A percentile compares a stretch with the other conserved stretches of the same genome.
phyloP scores from a whole-genome alignment of 495 filamentous ascomycete genomes.

The Hypoxylon intermedium region DNA sequence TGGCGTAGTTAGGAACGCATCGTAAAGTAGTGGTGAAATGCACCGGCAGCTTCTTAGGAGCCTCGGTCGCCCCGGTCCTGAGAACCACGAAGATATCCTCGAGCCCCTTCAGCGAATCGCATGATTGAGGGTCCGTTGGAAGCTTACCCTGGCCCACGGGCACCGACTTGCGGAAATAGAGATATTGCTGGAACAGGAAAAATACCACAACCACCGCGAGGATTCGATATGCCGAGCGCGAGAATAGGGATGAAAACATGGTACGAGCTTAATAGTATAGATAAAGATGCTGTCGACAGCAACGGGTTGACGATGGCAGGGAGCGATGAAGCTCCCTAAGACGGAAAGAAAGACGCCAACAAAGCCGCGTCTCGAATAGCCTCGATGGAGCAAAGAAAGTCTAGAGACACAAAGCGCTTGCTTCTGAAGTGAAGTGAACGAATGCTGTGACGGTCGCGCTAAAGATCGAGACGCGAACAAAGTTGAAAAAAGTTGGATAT shows the following conservation, averaged over 20 bases:
- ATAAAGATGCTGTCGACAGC: not conserved
- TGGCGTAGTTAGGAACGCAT: constrained; percentile 53
- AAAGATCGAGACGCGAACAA: constrained; percentile 1
- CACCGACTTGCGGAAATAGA: constrained; percentile 13
- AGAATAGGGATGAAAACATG: constrained; percentile 26
- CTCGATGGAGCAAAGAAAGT: constrained; percentile 8
- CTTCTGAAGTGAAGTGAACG: not conserved
- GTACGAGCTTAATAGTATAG: constrained; percentile 3
- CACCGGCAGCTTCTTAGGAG: constrained; percentile 55
- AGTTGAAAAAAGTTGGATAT: not conserved
- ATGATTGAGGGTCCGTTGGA: not conserved
- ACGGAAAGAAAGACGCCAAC: constrained; percentile 9
- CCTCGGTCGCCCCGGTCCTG: constrained; percentile 58
- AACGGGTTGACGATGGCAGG: not conserved
- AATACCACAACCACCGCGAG: constrained; percentile 22
- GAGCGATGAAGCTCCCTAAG: constrained; percentile 8
- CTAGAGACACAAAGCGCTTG: constrained; percentile 3
- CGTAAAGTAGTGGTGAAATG: constrained; percentile 56
- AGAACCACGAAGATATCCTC: constrained; percentile 49
- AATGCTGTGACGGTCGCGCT: constrained; percentile 4
- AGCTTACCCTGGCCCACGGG: not conserved
- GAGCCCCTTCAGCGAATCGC: constrained; percentile 39
- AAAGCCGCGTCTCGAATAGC: constrained; percentile 11
- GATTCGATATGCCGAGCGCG: constrained; percentile 22
- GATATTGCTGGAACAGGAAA: constrained; percentile 25